A percentile compares a stretch with the other conserved stretches of the same genome.
Evolutionary conservation across 352 stramenopile species (phyloP).

Genomic region (Globisporangium paroecandrum): DNA sequence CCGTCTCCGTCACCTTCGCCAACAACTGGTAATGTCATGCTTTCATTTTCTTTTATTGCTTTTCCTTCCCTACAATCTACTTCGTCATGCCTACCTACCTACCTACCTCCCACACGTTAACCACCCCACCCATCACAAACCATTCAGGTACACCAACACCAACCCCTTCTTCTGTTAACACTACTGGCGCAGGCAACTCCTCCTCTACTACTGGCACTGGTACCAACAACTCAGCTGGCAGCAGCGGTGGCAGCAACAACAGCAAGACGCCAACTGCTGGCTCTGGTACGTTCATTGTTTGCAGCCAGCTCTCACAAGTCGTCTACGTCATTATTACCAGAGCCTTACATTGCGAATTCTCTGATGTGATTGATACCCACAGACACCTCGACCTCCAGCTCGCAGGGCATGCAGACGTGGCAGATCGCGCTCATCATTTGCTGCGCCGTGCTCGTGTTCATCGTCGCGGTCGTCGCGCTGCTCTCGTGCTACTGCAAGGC

Average conservation of each 20-base stretch:
- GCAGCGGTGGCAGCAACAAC: not conserved
- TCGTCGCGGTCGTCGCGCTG: slow-evolving; percentile 43
- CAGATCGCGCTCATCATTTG: slow-evolving; percentile 62
- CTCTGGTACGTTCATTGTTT: not conserved
- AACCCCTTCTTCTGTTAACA: slow-evolving; percentile 8
- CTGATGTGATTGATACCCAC: not conserved
- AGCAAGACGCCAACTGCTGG: slow-evolving; percentile 1
- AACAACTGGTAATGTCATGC: slow-evolving; percentile 13
- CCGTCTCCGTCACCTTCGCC: slow-evolving; percentile 2
- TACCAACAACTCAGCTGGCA: slow-evolving; percentile 6
- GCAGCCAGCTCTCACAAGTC: not conserved
- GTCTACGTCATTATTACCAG: not conserved
- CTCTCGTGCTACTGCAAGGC: slow-evolving; percentile 61
- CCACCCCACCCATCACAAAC: not conserved
- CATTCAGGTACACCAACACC: slow-evolving; percentile 16
- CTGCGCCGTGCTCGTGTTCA: slow-evolving; percentile 46
- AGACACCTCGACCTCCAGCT: slow-evolving; percentile 11
- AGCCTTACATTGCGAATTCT: not conserved
- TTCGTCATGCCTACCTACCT: not conserved
- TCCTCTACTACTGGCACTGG: not conserved
- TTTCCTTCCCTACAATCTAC: not conserved
- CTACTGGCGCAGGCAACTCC: slow-evolving; percentile 12
- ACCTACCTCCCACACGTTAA: not conserved
- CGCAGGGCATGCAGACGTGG: slow-evolving; percentile 39
- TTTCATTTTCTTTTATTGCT: slow-evolving; percentile 5